A percentile compares a stretch with the other conserved stretches of the same genome.
Conservation (phyloP, 495 filamentous ascomycete genomes). For the Penicillium dipodomyicola region DNA sequence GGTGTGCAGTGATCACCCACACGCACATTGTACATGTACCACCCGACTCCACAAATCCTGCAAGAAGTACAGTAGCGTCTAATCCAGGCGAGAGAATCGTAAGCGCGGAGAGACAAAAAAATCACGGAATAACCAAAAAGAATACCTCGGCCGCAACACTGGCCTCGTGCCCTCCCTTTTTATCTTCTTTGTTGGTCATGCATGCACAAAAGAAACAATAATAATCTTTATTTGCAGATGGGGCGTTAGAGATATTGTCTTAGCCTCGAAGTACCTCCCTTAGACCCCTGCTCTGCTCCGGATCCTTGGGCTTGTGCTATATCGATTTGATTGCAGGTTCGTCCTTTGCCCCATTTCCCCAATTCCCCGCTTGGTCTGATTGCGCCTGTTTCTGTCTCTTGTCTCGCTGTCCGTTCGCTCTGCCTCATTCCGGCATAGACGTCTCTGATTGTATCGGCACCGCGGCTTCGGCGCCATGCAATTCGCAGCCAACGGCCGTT, state of each 20-base stretch:
- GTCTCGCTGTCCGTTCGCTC: slow-evolving; percentile 24
- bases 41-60: slow-evolving; percentile 10
- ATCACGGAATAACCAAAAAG: neutral
- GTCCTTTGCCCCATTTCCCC: slow-evolving; percentile 18
- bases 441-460: slow-evolving; percentile 22
- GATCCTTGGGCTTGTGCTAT: slow-evolving; percentile 5
- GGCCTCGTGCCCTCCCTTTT: neutral
- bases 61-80: slow-evolving; percentile 11
- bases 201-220: neutral
- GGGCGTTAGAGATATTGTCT: neutral
- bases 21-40: slow-evolving; percentile 22
- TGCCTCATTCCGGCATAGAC: slow-evolving; percentile 20
- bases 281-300: slow-evolving; percentile 6
- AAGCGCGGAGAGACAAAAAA: neutral
- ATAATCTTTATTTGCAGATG: neutral
- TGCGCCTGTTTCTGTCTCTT: slow-evolving; percentile 10
- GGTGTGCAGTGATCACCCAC: slow-evolving; percentile 17
- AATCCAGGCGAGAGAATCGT: neutral
- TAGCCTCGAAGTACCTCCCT: slow-evolving; percentile 1
- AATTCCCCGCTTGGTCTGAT: slow-evolving; percentile 19
- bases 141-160: neutral
- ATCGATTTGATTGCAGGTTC: slow-evolving; percentile 14
- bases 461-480: slow-evolving; percentile 11
- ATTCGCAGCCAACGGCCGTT: slow-evolving; percentile 11
- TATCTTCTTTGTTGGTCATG: neutral